Base-by-base conservation (phyloP, 352 stramenopile species). In the Phytophthora multivora region DNA sequence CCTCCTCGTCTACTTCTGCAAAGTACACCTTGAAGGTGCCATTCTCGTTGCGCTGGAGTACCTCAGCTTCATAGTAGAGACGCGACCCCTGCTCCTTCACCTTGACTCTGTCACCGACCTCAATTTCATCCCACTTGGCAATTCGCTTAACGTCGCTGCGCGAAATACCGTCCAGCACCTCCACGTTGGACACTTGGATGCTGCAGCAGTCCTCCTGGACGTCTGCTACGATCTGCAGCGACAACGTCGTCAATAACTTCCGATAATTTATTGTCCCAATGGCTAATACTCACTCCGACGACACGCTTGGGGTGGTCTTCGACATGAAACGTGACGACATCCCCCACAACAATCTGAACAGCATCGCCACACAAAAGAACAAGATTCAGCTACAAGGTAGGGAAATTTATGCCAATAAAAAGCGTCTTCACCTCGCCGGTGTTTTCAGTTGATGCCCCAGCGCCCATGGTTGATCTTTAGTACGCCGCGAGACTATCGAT, bases 1-100 rank as follows among this genome's bases (percentile, higher is more conserved):
- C 78, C 4, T 60, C 64, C 15, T 84, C 63, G 58, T 88, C 76
- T 41, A 85, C 80, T 13, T 87, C 75, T 31, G 53, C 66, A 51
- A 89, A 89, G 36, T 79, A 76, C 55, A 89, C 80, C 63, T 81
- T 85, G 65, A 84, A 89, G 2, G 80, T 84, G 57, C 78, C 78
- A 42, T 87, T 66, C 5, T 67, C 60, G 52, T 89, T 83, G 13
- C 69, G 64, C 12, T 60, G 56, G 8, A 83, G 30, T 26, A 88
- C 76, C 19, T 86, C 81, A 10, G 75, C 80, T 51, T 89, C 80
- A 41, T 89, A 83, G 52, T 89, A 89, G 19, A 89, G 53, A 6
- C 66, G 65, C 12, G 73, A 85, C 8, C 74, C 75, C 39, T 85
- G 57, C 49, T 89, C 80, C 68, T 80, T 85, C 50, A 87, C 80